Conservation (phyloP, 2,329 filamentous ascomycete species). For the Leptographium procerum region DNA sequence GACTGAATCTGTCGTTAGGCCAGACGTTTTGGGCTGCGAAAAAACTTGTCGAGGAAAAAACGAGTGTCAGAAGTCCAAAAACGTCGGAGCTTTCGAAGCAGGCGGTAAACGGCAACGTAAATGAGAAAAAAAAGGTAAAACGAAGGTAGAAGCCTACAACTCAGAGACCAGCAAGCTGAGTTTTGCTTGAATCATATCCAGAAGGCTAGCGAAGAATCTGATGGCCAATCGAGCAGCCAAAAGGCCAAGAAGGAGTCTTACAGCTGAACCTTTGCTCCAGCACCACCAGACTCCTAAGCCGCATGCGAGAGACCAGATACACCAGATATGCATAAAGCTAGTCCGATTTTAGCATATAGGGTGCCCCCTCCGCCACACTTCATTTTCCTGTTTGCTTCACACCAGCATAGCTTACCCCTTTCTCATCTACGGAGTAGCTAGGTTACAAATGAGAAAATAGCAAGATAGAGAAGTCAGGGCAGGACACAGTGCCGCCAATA, state of each 20-base stretch:
- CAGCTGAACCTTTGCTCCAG: background rate
- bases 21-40: too few species aligned
- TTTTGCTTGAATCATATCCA: background rate
- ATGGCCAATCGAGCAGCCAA: background rate
- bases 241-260: background rate
- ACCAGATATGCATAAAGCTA: background rate
- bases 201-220: background rate
- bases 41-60: background rate
- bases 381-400: background rate
- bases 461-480: background rate
- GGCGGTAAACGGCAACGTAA: background rate
- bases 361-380: background rate
- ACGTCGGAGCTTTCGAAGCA: background rate
- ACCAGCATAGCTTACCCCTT: background rate
- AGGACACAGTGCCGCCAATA: background rate
- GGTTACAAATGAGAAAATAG: background rate
- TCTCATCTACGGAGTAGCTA: background rate
- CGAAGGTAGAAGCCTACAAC: background rate
- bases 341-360: background rate
- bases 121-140: background rate
- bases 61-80: background rate
- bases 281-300: background rate
- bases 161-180: background rate
- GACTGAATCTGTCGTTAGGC: too few species aligned
- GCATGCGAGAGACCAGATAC: background rate